A percentile compares a stretch with the other conserved stretches of the same genome.
Conservation (phyloP, 2,329 filamentous ascomycete genomes). For the Colletotrichum sp. region DNA sequence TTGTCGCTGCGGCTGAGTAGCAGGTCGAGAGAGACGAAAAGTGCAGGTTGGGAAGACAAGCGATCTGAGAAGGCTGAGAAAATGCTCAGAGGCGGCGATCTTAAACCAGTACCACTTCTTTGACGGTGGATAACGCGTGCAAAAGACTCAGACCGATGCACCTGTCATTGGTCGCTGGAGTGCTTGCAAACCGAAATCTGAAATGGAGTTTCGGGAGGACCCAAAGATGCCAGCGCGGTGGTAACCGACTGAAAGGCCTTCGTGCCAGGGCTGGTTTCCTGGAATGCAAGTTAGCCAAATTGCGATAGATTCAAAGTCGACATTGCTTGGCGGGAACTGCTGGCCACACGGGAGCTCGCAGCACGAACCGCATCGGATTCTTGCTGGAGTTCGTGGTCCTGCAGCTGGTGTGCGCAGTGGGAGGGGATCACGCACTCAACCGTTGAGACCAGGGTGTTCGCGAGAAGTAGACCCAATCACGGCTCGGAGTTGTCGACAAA, state of each 20-base stretch:
- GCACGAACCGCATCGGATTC: slow-evolving; percentile 12
- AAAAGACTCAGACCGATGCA: slow-evolving; percentile 7
- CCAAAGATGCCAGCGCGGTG: slow-evolving; percentile 18
- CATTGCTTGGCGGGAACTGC: slow-evolving; percentile 8
- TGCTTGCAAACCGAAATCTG: slow-evolving; percentile 21
- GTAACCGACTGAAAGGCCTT: slow-evolving; percentile 13
- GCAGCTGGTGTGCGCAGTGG: background rate
- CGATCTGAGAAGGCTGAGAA: background rate
- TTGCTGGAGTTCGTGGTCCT: slow-evolving; percentile 17
- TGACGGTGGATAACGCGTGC: background rate
- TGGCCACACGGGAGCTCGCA: slow-evolving; percentile 11
- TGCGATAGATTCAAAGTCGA: background rate
- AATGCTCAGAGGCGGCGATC: slow-evolving; percentile 4
- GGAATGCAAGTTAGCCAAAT: slow-evolving; percentile 19
- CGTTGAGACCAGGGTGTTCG: slow-evolving; percentile 10
- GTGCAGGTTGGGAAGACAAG: background rate
- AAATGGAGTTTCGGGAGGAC: slow-evolving; percentile 19
- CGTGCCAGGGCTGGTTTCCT: slow-evolving; percentile 4
- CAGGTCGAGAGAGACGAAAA: background rate
- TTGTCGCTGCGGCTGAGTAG: background rate
- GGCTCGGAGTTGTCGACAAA: slow-evolving; percentile 11
- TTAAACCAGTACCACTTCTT: slow-evolving; percentile 20
- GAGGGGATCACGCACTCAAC: slow-evolving; percentile 23
- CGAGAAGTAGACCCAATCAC: slow-evolving; percentile 11
- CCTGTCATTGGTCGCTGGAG: slow-evolving; percentile 13